Evolutionary conservation across 1,284 basidiomycete genomes (phyloP).

Genomic region (Irpex sp.): DNA sequence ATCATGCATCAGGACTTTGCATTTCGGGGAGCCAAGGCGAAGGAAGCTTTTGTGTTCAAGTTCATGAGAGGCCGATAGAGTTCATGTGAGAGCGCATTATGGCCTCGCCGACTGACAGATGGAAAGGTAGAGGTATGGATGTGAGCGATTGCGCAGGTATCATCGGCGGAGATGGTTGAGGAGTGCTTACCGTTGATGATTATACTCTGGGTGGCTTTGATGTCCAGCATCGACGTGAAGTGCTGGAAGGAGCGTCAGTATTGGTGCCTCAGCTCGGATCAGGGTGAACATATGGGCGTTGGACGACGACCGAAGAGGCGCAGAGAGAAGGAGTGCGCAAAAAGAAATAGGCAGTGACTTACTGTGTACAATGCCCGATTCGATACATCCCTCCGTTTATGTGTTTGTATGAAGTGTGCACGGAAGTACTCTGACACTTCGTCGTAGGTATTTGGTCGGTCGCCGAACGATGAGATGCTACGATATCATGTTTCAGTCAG

Average conservation of each 20-base stretch:
- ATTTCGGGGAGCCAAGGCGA: too few relatives aligned
- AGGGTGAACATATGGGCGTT: not conserved
- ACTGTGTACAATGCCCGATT: slow-evolving; percentile 61
- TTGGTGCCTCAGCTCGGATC: not conserved
- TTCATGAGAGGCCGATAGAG: slow-evolving; percentile 21
- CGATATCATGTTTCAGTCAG: not conserved
- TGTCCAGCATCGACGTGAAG: slow-evolving; percentile 75
- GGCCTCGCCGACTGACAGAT: slow-evolving; percentile 19
- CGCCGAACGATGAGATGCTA: slow-evolving; percentile 78
- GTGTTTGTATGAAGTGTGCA: slow-evolving; percentile 72
- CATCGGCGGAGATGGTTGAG: not conserved
- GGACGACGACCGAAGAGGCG: not conserved
- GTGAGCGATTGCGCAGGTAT: not conserved
- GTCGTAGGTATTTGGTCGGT: slow-evolving; percentile 67
- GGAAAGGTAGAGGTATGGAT: not conserved
- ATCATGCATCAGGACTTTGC: too few relatives aligned
- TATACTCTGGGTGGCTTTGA: slow-evolving; percentile 70
- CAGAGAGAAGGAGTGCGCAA: not conserved
- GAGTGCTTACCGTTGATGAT: slow-evolving; percentile 59
- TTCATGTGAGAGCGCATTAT: slow-evolving; percentile 24
- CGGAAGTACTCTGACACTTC: slow-evolving; percentile 76
- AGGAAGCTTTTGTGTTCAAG: too few relatives aligned
- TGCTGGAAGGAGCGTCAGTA: slow-evolving; percentile 42
- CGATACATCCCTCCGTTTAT: slow-evolving; percentile 59
- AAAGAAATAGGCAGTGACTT: slow-evolving; percentile 28